Evolutionary conservation across 2,329 filamentous ascomycete genomes (phyloP), one percentile per base, ranked within the genome.

Genomic region (Fusarium robinianum): DNA sequence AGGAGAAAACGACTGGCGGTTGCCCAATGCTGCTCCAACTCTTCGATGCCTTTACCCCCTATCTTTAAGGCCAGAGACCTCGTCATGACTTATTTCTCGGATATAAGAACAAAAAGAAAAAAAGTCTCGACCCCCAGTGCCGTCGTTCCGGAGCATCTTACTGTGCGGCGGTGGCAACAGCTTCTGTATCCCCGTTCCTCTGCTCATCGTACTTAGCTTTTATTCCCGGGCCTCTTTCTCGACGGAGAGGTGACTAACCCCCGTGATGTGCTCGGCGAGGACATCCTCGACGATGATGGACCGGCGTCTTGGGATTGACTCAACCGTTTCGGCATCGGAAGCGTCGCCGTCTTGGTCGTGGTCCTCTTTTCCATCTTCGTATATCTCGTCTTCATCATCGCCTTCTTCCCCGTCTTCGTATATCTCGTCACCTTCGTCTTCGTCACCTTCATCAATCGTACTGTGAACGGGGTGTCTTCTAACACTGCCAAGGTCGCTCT

Each of bases 241-340:
- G 23, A 80, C 52, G 37, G 71, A 69, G 37, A 84, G 63, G 49
- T 79, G 71, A 66, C 75, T 73, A 67, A 84, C 65, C 41, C 81
- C 81, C 12, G 80, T 83, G 40, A 84, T 83, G 18, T 81, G 55
- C 63, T 84, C 79, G 3, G 79, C 81, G 40, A 72, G 68, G 8
- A 73, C 41, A 53, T 84, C 81, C 47, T 73, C 66, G 5, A 71
- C 63, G 16, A 67, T 38, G 29, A 54, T 38, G 11, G 57, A 53
- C 41, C 51, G 34, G 35, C 48, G 55, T 36, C 33, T 29, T 18
- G 35, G n/a, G 12, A 14, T 14, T 14, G 8, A 9, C 16, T 17
- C 17, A 17, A 17, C 26, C 15, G 12, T 8, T 19, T 31, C 19
- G 27, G 18, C 23, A 15, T 32, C 27, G 22, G 43, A 40, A 14